Percentiles rank a stretch among this genome's conserved stretches.
Conservation (phyloP, 2,329 filamentous ascomycete genomes). For the Cryphonectria parasitica region DNA sequence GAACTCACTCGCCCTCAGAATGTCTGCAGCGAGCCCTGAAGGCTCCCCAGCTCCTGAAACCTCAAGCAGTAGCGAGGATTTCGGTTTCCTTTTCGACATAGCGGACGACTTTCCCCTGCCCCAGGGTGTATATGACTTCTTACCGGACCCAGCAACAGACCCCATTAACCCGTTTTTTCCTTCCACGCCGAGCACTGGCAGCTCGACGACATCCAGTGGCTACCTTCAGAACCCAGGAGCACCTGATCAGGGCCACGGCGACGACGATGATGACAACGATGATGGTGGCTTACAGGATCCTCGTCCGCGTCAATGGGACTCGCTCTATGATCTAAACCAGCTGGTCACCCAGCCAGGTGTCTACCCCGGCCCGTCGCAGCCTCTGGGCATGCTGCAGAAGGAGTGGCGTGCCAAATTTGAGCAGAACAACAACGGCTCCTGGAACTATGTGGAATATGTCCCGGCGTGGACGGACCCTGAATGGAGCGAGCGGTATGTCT, state of each 20-base stretch:
- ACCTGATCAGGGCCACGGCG: not conserved
- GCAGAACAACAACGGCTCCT: constrained; percentile 1
- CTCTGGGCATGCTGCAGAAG: constrained; percentile 15
- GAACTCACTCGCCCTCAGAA: not conserved
- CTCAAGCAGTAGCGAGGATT: not conserved
- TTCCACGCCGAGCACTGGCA: not conserved
- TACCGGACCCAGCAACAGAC: not conserved
- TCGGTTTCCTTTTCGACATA: not conserved
- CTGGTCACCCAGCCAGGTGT: not conserved
- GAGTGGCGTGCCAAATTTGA: constrained; percentile 2
- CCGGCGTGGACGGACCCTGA: constrained; percentile 27
- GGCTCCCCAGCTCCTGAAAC: not conserved
- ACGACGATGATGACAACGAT: not conserved
- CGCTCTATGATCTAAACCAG: constrained; percentile 8
- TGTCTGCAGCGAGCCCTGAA: no score
- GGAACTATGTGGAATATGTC: constrained; percentile 25
- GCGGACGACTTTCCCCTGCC: not conserved
- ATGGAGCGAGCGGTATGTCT: constrained; percentile 17
- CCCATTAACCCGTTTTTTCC: not conserved
- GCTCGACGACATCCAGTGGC: not conserved
- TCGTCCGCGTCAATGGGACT: constrained; percentile 5
- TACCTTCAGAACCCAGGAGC: not conserved
- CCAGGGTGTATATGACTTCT: not conserved
- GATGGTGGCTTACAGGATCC: not conserved
- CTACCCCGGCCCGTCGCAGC: not conserved